phyloP scores from a whole-genome alignment of 345 rosid genomes.

The Syzygium aqueum region DNA sequence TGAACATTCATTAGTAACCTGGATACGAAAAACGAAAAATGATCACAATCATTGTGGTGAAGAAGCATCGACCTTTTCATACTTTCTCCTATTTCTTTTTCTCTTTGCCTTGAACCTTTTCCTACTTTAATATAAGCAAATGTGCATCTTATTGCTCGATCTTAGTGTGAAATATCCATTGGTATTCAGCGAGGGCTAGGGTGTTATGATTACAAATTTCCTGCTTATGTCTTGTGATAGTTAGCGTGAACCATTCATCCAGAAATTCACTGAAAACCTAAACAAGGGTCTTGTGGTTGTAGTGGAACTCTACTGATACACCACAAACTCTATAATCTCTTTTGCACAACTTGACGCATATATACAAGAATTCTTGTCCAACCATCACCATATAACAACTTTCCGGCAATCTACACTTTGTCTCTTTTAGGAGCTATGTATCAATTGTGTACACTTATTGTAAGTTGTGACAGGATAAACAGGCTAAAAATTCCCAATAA shows the following conservation, averaged over 20 bases:
- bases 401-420: not conserved
- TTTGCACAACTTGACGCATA: not conserved
- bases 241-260: not conserved
- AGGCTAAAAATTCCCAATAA: not conserved
- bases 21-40: not conserved
- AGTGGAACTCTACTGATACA: not conserved
- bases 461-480: not conserved
- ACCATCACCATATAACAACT: not conserved
- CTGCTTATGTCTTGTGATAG: not conserved
- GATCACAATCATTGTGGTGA: not conserved
- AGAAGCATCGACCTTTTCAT: not conserved
- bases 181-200: not conserved
- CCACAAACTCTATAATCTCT: not conserved
- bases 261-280: not conserved
- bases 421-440: not conserved
- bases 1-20: not conserved
- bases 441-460: not conserved
- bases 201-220: not conserved
- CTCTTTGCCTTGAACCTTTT: not conserved
- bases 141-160: not conserved
- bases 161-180: not conserved
- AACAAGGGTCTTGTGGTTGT: not conserved
- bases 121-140: not conserved
- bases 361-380: not conserved
- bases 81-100: not conserved